Percentiles rank a stretch among this genome's conserved stretches.
These are phyloP conservation scores for Tricholoma furcatifolium DNA, from an alignment of 768 basidiomycete species.

Conservation along the genomic window DNA sequence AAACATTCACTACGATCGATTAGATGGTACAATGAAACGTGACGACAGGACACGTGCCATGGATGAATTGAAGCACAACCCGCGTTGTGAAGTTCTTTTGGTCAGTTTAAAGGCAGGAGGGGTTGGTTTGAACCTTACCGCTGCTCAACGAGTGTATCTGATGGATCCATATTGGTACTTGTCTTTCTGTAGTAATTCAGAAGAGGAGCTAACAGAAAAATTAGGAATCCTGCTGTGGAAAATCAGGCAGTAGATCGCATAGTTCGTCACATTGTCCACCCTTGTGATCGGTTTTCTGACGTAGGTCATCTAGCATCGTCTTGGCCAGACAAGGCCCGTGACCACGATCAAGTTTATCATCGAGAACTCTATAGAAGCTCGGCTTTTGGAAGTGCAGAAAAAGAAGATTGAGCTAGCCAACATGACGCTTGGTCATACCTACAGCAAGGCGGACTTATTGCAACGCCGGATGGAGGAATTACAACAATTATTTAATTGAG, in stretches of 20 bases:
- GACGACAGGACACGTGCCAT: slow-evolving; percentile 91
- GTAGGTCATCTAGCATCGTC: slow-evolving; percentile 67
- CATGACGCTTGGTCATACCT: slow-evolving; percentile 84
- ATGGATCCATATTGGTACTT: slow-evolving; percentile 95
- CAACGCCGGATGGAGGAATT: slow-evolving; percentile 89
- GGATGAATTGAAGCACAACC: slow-evolving; percentile 90
- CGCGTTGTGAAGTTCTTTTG: slow-evolving; percentile 87
- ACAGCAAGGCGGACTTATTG: slow-evolving; percentile 86
- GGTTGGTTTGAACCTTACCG: slow-evolving; percentile 93
- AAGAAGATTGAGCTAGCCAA: slow-evolving; percentile 95
- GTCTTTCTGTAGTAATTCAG: neutral
- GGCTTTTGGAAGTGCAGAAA: slow-evolving; percentile 88
- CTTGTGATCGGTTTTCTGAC: neutral
- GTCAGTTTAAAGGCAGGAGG: slow-evolving; percentile 97
- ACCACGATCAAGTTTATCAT: slow-evolving; percentile 93
- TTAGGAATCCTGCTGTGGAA: slow-evolving; percentile 94
- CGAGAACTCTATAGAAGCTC: slow-evolving; percentile 90
- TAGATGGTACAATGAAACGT: slow-evolving; percentile 98
- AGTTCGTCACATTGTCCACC: slow-evolving; percentile 45
- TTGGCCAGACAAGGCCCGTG: slow-evolving; percentile 92
- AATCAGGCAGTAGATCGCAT: slow-evolving; percentile 98
- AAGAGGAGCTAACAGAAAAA: slow-evolving; percentile 3
- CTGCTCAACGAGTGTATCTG: slow-evolving; percentile 90
- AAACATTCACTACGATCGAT: slow-evolving; percentile 83
- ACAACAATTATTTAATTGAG: slow-evolving; percentile 64